These are phyloP conservation scores for Camptophora hylomeconis DNA, from an alignment of 2,329 filamentous ascomycete species.

Conservation along the genomic window DNA sequence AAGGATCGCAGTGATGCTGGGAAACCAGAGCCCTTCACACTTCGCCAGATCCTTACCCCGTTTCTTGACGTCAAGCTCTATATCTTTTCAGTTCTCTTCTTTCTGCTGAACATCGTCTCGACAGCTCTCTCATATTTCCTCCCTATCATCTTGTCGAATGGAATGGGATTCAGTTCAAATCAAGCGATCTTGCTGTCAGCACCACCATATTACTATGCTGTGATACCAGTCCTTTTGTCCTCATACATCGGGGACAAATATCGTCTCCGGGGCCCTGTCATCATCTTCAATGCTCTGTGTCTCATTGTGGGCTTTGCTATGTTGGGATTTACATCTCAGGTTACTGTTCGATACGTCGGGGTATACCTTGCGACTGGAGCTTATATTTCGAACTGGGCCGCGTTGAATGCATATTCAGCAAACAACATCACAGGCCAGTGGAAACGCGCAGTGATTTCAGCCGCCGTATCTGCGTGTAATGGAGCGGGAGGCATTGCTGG, in stretches of 20 bases:
- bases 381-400: constrained; percentile 58
- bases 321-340: constrained; percentile 47
- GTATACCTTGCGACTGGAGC: constrained; percentile 55
- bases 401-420: constrained; percentile 48
- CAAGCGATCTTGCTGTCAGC: constrained; percentile 49
- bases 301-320: constrained; percentile 52
- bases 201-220: constrained; percentile 55
- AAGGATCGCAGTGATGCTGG: constrained; percentile 48
- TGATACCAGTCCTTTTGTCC: constrained; percentile 50
- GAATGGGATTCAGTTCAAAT: constrained; percentile 41
- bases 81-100: constrained; percentile 52
- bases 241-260: constrained; percentile 50
- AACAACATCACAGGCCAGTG: constrained; percentile 53
- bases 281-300: constrained; percentile 50
- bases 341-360: constrained; percentile 50
- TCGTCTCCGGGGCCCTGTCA: constrained; percentile 48
- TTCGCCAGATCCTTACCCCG: constrained; percentile 41
- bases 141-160: constrained; percentile 41
- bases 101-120: constrained; percentile 53
- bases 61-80: constrained; percentile 50
- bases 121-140: constrained; percentile 54
- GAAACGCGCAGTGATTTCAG: constrained; percentile 51
- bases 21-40: constrained; percentile 40
- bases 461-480: constrained; percentile 47
- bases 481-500: constrained; percentile 53